Conservation (phyloP, 139 green algal species). For the Desmodesmus armatus region DNA sequence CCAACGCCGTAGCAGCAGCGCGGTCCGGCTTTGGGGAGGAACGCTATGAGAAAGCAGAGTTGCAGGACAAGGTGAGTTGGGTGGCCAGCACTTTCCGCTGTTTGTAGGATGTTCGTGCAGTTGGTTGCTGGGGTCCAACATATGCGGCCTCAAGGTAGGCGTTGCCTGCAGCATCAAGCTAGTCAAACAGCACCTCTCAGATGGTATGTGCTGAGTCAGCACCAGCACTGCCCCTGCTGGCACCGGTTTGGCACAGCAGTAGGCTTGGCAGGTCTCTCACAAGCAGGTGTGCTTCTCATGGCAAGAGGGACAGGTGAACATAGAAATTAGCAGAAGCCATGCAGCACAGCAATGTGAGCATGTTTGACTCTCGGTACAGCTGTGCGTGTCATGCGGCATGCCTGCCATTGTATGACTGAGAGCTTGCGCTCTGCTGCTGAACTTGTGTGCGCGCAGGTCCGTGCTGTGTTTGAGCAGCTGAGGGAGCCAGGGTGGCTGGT, state of each 20-base stretch:
- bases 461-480: constrained; percentile 19
- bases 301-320: neutral
- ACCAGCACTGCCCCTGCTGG: no score
- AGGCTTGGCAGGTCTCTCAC: neutral
- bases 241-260: neutral
- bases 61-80: constrained; percentile 69
- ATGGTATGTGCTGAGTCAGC: no score
- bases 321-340: neutral
- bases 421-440: neutral
- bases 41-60: constrained; percentile 84
- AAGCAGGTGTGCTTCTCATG: neutral
- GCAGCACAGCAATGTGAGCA: neutral
- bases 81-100: neutral
- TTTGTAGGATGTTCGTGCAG: neutral
- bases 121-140: neutral
- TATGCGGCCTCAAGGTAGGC: neutral
- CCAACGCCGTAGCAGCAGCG: constrained; percentile 61
- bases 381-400: neutral
- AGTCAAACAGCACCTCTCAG: no score
- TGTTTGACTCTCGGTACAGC: neutral
- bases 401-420: neutral
- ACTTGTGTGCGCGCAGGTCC: constrained; percentile 16
- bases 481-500: constrained; percentile 21
- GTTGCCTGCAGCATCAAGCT: no score
- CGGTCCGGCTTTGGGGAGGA: constrained; percentile 91